phyloP scores from a whole-genome alignment of 2,329 filamentous ascomycete species.

The Aspergillus melleus region DNA sequence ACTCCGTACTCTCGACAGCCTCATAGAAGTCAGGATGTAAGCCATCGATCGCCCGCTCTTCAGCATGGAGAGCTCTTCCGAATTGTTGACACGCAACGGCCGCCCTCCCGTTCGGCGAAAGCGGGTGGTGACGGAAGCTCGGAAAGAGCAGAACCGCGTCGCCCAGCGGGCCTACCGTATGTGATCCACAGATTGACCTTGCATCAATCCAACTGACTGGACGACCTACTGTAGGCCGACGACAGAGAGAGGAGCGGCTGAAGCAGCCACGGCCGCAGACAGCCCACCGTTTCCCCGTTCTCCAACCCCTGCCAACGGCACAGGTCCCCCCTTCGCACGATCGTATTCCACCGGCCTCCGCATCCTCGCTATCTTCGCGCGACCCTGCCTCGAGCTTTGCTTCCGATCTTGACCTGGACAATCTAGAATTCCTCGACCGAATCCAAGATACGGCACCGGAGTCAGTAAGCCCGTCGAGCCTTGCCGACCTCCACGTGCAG shows the following conservation, averaged over 20 bases:
- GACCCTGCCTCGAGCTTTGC: too few species aligned
- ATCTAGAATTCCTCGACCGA: too few species aligned
- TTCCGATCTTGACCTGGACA: too few species aligned
- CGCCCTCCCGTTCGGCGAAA: slow-evolving; percentile 17
- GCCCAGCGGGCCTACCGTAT: slow-evolving; percentile 39
- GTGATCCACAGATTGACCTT: slow-evolving; percentile 3
- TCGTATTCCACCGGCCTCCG: too few species aligned
- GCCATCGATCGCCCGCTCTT: not conserved
- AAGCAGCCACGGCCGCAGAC: not conserved
- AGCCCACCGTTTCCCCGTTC: not conserved
- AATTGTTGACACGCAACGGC: too few species aligned
- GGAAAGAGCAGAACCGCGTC: slow-evolving; percentile 40
- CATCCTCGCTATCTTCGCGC: too few species aligned
- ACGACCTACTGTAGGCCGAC: slow-evolving; percentile 7
- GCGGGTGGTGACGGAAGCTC: slow-evolving; percentile 37
- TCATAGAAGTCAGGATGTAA: not conserved
- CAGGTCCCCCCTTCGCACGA: not conserved
- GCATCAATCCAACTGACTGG: not conserved
- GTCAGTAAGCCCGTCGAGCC: too few species aligned
- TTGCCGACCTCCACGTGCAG: too few species aligned
- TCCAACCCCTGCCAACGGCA: not conserved
- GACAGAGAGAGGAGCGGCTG: slow-evolving; percentile 15
- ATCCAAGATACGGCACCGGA: too few species aligned
- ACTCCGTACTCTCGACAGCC: too few species aligned
- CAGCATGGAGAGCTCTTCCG: too few species aligned